Evolutionary conservation across 1,284 basidiomycete species (phyloP).

Genomic region (Trichosporon sp.): DNA sequence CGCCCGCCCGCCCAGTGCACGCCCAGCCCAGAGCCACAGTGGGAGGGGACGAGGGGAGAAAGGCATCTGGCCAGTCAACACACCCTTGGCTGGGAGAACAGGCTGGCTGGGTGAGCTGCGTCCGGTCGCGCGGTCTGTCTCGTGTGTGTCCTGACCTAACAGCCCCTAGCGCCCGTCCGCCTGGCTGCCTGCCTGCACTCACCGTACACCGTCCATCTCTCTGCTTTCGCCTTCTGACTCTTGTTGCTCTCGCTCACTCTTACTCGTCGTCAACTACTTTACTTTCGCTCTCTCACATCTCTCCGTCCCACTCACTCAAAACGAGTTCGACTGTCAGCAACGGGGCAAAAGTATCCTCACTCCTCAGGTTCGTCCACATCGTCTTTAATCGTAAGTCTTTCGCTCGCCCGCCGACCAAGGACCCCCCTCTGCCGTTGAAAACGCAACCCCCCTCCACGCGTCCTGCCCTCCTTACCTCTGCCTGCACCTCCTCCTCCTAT

Average conservation of each 20-base stretch:
- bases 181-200: background rate
- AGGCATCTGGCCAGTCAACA: background rate
- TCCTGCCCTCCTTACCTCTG: background rate
- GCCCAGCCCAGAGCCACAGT: too few relatives aligned
- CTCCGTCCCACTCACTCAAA: constrained; percentile 1
- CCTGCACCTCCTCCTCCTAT: background rate
- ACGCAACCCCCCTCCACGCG: constrained; percentile 1
- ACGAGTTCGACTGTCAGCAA: background rate
- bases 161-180: background rate
- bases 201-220: background rate
- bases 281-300: background rate
- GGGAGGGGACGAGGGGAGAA: too few relatives aligned
- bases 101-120: too few relatives aligned
- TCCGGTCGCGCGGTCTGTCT: too few relatives aligned
- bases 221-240: constrained; percentile 1
- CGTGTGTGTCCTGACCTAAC: background rate
- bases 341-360: constrained; percentile 1
- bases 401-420: background rate
- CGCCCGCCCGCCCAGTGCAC: background rate
- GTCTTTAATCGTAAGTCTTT: constrained; percentile 1
- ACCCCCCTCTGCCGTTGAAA: background rate
- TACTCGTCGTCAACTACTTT: too few relatives aligned
- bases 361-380: constrained; percentile 4
- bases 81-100: too few relatives aligned
- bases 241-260: background rate